Evolutionary conservation across 192 early-diverging fungal genomes (phyloP).

Genomic region (Coemansia sp.): DNA sequence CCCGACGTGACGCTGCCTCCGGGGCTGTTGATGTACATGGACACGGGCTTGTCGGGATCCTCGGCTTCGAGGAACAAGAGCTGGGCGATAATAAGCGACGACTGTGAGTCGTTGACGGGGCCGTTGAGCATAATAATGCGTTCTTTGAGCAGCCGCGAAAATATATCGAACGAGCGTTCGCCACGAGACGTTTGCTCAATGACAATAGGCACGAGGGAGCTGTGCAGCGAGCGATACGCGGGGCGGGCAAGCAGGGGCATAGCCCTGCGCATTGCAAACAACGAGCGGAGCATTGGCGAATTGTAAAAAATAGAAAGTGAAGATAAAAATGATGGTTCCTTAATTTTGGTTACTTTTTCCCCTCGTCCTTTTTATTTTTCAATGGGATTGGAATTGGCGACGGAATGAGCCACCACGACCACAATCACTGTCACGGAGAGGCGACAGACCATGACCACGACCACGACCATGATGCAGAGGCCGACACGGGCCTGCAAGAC

Average conservation of each 20-base stretch:
- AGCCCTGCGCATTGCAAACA: not conserved
- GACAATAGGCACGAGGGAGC: constrained; percentile 53
- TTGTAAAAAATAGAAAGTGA: not conserved
- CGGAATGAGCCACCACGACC: constrained; percentile 29
- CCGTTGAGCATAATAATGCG: constrained; percentile 97
- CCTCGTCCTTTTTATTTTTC: not conserved
- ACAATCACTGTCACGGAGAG: constrained; percentile 50
- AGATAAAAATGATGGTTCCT: not conserved
- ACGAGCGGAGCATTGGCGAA: not conserved
- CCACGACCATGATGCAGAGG: constrained; percentile 71
- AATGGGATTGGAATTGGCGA: too few species aligned
- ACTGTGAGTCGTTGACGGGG: constrained; percentile 76
- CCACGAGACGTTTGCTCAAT: constrained; percentile 69
- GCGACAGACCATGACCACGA: constrained; percentile 55
- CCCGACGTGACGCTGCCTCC: constrained; percentile 95
- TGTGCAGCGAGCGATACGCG: not conserved
- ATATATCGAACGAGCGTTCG: constrained; percentile 97
- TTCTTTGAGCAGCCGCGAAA: constrained; percentile 93
- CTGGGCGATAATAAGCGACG: constrained; percentile 91
- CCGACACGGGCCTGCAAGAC: constrained; percentile 64
- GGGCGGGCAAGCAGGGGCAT: not conserved
- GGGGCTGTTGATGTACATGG: constrained; percentile 96
- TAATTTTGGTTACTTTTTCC: not conserved
- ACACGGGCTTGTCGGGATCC: constrained; percentile 90
- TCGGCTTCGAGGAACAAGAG: constrained; percentile 93